A percentile compares a stretch with the other conserved stretches of the same genome.
These are phyloP conservation scores for Pontederia crassipes DNA, from an alignment of 176 grass and related monocot genomes.

Conservation along the genomic window DNA sequence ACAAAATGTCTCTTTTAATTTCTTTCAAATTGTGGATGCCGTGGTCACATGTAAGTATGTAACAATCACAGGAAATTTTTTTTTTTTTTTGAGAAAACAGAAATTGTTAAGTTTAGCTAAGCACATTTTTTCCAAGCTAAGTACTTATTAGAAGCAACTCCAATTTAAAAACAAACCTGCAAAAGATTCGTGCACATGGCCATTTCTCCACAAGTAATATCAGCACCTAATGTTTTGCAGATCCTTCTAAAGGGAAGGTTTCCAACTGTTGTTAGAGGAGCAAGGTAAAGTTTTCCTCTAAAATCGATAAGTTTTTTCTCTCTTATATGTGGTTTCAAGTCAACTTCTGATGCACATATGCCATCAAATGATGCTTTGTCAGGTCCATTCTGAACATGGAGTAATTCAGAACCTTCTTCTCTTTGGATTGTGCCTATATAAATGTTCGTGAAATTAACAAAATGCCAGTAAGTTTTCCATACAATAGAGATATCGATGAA, in stretches of 20 bases:
- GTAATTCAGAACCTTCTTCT: constrained; percentile 26
- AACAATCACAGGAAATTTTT: too few species aligned
- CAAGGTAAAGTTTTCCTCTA: constrained; percentile 78
- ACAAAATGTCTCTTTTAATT: too few species aligned
- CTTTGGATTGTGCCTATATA: constrained; percentile 27
- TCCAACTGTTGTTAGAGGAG: constrained; percentile 79
- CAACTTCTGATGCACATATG: constrained; percentile 36
- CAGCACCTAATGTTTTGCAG: constrained; percentile 81
- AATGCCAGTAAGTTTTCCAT: constrained; percentile 1
- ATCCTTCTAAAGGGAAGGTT: constrained; percentile 92
- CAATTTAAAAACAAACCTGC: constrained; percentile 39
- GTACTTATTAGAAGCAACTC: too few species aligned
- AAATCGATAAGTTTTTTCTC: constrained; percentile 94
- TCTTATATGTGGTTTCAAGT: constrained; percentile 45
- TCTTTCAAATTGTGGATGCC: too few species aligned
- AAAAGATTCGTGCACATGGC: constrained; percentile 97
- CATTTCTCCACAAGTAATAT: constrained; percentile 99
- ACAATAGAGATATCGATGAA: constrained; percentile 1
- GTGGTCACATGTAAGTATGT: too few species aligned
- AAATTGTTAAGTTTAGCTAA: too few species aligned
- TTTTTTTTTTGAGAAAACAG: too few species aligned
- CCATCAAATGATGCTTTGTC: constrained; percentile 28
- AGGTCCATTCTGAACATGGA: constrained; percentile 33
- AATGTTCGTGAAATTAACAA: constrained; percentile 16
- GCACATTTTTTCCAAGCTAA: too few species aligned